These are phyloP conservation scores for Clavispora carvajalis DNA, from an alignment of 805 yeast species.

Conservation along the genomic window DNA sequence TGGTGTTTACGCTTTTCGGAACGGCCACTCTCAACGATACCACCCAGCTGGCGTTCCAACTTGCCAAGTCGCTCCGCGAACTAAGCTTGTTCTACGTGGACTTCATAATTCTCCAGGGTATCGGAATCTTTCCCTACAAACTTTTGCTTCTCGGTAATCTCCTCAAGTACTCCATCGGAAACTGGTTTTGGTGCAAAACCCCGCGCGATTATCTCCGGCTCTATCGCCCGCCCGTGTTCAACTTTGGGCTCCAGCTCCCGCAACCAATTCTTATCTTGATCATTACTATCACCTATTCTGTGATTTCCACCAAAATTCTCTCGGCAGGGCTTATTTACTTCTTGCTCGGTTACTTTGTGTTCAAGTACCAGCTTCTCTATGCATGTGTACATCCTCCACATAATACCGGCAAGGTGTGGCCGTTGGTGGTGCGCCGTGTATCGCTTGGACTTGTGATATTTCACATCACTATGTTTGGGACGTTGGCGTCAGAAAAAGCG, in stretches of 20 bases:
- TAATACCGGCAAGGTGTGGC: conserved; percentile 96
- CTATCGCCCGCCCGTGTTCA: conserved; percentile 85
- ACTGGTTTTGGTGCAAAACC: conserved; percentile 63
- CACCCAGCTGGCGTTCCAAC: conserved; percentile 77
- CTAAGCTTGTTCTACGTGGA: conserved; percentile 88
- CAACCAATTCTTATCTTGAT: conserved; percentile 84
- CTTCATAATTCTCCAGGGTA: conserved; percentile 70
- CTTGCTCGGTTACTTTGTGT: conserved; percentile 78
- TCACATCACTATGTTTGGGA: conserved; percentile 91
- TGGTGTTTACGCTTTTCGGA: conserved; percentile 92
- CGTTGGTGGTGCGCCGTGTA: conserved; percentile 76
- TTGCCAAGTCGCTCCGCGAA: conserved; percentile 76
- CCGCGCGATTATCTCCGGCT: conserved; percentile 75
- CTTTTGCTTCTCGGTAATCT: conserved; percentile 76
- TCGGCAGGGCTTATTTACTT: conserved; percentile 82
- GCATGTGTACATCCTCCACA: conserved; percentile 94
- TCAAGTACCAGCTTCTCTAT: conserved; percentile 84
- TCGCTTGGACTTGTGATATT: conserved; percentile 75
- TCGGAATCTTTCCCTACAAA: conserved; percentile 88
- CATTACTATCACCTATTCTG: conserved; percentile 81
- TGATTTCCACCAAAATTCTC: conserved; percentile 81
- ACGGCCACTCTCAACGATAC: conserved; percentile 89
- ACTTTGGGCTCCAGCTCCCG: conserved; percentile 87
- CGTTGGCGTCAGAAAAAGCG: conserved; percentile 76
- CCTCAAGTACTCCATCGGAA: conserved; percentile 55